A percentile compares a stretch with the other conserved stretches of the same genome.
These are phyloP conservation scores for Lactarius quietus DNA, from an alignment of 768 basidiomycete species.

Conservation along the genomic window DNA sequence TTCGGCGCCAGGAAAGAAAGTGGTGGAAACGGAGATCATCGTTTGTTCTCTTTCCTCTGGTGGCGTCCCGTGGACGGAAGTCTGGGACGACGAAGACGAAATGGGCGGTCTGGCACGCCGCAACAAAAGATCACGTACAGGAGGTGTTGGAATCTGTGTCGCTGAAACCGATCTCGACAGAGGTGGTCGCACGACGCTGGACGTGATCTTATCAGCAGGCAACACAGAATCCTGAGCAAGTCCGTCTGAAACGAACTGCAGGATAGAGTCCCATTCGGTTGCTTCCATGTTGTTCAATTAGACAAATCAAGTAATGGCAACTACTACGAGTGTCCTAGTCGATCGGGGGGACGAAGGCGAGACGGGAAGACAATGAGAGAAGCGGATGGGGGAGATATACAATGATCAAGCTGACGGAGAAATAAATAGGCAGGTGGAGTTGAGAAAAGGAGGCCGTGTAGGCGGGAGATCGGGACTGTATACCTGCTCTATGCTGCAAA, in stretches of 20 bases:
- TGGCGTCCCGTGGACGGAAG: slow-evolving; percentile 36
- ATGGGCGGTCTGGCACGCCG: slow-evolving; percentile 8
- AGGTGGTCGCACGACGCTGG: slow-evolving; percentile 26
- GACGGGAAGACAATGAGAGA: neutral
- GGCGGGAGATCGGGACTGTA: neutral
- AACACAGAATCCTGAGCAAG: slow-evolving; percentile 30
- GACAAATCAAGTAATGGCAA: neutral
- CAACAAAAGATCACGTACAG: slow-evolving; percentile 40
- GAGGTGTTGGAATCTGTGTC: slow-evolving; percentile 50
- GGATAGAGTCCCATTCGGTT: slow-evolving; percentile 58
- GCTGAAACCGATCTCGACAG: slow-evolving; percentile 16
- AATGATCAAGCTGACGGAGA: neutral
- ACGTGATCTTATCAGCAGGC: slow-evolving; percentile 39
- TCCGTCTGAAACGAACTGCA: slow-evolving; percentile 55
- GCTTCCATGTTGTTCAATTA: slow-evolving; percentile 37
- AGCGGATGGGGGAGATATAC: neutral
- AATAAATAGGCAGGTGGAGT: slow-evolving; percentile 1
- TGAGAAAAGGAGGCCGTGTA: neutral
- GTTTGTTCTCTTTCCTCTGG: slow-evolving; percentile 40
- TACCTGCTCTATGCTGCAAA: neutral
- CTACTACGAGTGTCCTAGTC: too few relatives aligned
- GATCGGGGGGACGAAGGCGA: neutral
- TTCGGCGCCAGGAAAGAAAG: slow-evolving; percentile 69
- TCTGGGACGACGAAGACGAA: slow-evolving; percentile 27
- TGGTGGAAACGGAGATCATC: slow-evolving; percentile 75